Base-by-base conservation (phyloP, 129 eudicot genomes). In the Centrapalus pauciflorus region DNA sequence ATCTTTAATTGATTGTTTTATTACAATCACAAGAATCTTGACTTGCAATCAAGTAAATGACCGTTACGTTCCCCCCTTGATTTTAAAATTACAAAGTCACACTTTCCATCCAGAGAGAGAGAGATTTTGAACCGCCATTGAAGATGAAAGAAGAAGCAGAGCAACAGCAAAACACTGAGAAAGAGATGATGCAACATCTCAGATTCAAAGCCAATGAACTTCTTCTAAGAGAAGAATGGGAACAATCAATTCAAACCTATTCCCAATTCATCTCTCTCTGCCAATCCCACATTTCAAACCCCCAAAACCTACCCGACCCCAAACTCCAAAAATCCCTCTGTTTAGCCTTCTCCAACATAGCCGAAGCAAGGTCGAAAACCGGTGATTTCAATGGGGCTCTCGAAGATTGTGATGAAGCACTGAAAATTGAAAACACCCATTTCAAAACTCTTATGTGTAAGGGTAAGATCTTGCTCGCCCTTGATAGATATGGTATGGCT, bases 181-280 rank as follows among this genome's bases (percentile, higher is more conserved):
- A 88, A 69, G 87, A 84, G 45, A 79, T 38, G 61, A 24, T 92
- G 73, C 98, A 93, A 26, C 32, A 69, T 5, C 82, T 93, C 24
- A 82, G 98, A 86, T 76, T 89, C 49, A 88, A 82, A 83, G 98
- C 96, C 80, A 85, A 87, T 13, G 95, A 88, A 61, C 75, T 81
- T 65, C 95, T 93, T 20, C 79, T 85, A 0, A 76, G 89, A 85
- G 92, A 93, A 82, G 92, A 93, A 76, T 93, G 90, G 89, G 73
- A 49, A 21, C 89, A 79, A 17, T 80, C 98, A 71, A 84, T 93
- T 9, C 77, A 88, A 77, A 76, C 79, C 20, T 92, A 88, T 72
- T 25, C 95, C 57, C 84, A 85, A 3, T 72, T 79, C 77, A 88
- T 93, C 55, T 81, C 89, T 19, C 82, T 85, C 32, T 85, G 85